Evolutionary conservation across 305 asterid genomes (phyloP).

Genomic region (Solanum hybrid): DNA sequence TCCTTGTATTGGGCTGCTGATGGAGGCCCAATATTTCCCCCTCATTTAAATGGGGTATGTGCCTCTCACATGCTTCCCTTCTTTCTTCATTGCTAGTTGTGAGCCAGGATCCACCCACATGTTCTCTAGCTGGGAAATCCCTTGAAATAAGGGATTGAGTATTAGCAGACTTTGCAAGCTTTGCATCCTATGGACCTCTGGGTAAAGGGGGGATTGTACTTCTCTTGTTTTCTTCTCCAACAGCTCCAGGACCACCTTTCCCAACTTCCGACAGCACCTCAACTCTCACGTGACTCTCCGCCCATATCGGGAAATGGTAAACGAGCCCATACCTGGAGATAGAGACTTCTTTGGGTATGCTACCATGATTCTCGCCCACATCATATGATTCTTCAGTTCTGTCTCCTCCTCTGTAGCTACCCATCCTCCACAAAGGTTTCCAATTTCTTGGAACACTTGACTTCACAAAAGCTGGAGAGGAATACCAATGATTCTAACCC

Average conservation of each 20-base stretch:
- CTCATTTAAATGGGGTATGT: not conserved
- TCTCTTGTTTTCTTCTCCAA: not conserved
- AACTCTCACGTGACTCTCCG: not conserved
- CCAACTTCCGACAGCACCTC: not conserved
- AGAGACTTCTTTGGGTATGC: not conserved
- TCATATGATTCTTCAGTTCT: not conserved
- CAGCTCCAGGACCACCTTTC: not conserved
- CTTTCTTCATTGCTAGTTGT: not conserved
- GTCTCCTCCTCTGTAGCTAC: not conserved
- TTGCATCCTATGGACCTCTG: not conserved
- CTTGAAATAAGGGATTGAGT: not conserved
- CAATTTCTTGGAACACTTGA: not conserved
- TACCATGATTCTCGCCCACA: not conserved
- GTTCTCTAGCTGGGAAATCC: not conserved
- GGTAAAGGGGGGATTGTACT: not conserved
- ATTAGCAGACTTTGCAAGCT: too few species aligned
- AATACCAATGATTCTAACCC: not conserved
- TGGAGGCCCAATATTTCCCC: not conserved
- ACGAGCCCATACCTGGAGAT: not conserved
- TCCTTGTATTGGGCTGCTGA: not conserved
- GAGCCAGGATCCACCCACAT: not conserved
- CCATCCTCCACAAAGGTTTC: not conserved
- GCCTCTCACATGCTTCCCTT: not conserved
- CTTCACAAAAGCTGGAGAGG: not conserved
- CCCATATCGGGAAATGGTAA: not conserved